phyloP scores from a whole-genome alignment of 805 yeast genomes.

The Metschnikowia continentalis region DNA sequence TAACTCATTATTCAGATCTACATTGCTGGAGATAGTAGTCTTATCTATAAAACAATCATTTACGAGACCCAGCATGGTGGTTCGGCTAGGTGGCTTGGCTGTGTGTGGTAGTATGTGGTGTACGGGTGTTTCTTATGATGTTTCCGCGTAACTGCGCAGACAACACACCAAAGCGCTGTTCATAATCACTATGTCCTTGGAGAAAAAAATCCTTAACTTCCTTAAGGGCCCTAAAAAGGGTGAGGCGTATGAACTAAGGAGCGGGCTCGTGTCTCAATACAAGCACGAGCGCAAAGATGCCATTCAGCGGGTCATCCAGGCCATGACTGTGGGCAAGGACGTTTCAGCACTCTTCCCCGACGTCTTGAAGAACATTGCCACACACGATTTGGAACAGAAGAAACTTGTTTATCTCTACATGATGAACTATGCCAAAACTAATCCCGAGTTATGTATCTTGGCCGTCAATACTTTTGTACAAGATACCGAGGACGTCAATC shows the following conservation, averaged over 20 bases:
- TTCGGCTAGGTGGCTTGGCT: no score
- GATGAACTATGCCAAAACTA: constrained; percentile 95
- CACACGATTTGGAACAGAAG: constrained; percentile 94
- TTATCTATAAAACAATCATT: no score
- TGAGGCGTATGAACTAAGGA: constrained; percentile 85
- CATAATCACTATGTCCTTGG: constrained; percentile 31
- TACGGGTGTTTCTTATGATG: background rate
- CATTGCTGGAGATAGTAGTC: no score
- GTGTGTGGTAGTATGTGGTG: background rate
- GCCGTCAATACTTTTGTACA: constrained; percentile 96
- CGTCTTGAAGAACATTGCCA: constrained; percentile 92
- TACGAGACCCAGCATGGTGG: no score
- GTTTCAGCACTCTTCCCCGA: constrained; percentile 94
- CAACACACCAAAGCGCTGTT: background rate
- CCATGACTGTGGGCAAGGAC: constrained; percentile 97
- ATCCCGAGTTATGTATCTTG: constrained; percentile 91
- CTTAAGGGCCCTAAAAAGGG: constrained; percentile 49
- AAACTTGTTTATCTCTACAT: constrained; percentile 89
- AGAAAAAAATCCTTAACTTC: constrained; percentile 40
- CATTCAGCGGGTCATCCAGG: constrained; percentile 92
- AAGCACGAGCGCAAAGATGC: constrained; percentile 95
- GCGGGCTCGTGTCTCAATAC: constrained; percentile 90
- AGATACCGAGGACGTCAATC: constrained; percentile 96
- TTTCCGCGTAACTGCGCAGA: constrained; percentile 4
- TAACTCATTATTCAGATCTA: no score